Percentiles rank a stretch among this genome's conserved stretches.
Evolutionary conservation across 2,329 filamentous ascomycete genomes (phyloP).

Genomic region (Fusarium sp.): DNA sequence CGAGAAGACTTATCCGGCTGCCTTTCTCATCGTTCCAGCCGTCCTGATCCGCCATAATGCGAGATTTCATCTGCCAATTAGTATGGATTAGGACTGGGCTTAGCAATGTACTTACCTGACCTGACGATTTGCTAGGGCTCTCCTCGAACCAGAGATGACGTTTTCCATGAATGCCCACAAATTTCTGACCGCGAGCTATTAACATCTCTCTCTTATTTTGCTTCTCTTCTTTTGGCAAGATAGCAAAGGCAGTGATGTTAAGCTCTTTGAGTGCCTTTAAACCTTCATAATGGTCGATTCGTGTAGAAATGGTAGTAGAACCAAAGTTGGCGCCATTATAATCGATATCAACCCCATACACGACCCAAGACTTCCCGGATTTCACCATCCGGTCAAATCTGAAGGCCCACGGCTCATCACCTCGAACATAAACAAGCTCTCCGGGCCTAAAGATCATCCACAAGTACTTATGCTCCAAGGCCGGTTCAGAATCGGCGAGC

Average conservation of each 20-base stretch:
- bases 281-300: neutral
- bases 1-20: neutral
- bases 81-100: neutral
- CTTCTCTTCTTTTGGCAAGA: neutral
- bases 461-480: neutral
- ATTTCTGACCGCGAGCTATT: neutral
- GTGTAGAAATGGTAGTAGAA: rapidly evolving
- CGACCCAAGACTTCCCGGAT: no score
- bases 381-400: neutral
- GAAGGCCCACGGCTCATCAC: neutral
- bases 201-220: neutral
- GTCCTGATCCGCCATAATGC: neutral
- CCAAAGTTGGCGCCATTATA: neutral
- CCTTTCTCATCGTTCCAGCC: no score
- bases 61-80: neutral
- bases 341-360: neutral
- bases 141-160: neutral
- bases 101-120: neutral
- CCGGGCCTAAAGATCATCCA: conserved; percentile 1
- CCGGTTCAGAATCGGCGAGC: neutral
- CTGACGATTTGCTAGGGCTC: neutral
- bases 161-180: neutral
- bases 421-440: neutral
- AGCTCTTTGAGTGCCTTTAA: neutral
- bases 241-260: neutral